These are phyloP conservation scores for Trichocomaceae sp. DNA, from an alignment of 2,329 filamentous ascomycete genomes.

Conservation along the genomic window DNA sequence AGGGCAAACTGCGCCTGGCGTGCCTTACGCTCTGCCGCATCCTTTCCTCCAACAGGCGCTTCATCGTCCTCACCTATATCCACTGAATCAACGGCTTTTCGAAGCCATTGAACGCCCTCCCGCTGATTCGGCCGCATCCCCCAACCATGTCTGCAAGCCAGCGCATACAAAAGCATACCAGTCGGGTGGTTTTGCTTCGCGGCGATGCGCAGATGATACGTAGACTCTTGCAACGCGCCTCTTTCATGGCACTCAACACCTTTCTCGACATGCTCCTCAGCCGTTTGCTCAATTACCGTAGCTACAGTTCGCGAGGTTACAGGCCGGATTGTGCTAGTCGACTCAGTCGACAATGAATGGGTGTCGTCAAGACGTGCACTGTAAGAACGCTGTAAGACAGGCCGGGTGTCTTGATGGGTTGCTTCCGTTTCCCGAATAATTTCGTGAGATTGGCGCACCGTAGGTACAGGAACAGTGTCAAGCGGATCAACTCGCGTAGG, in stretches of 20 bases:
- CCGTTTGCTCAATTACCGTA: constrained; percentile 24
- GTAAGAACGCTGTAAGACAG: constrained; percentile 14
- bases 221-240: constrained; percentile 84
- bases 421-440: constrained; percentile 3
- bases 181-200: constrained; percentile 81
- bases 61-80: constrained; percentile 74
- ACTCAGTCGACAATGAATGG: constrained; percentile 50
- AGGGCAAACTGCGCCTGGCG: constrained; percentile 90
- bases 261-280: constrained; percentile 83
- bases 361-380: constrained; percentile 34
- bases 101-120: constrained; percentile 87
- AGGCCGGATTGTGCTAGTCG: constrained; percentile 57
- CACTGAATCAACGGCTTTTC: constrained; percentile 80
- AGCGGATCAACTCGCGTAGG: constrained; percentile 12
- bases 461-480: constrained; percentile 4
- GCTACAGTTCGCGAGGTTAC: constrained; percentile 26
- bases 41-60: constrained; percentile 45
- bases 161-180: constrained; percentile 90
- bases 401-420: constrained; percentile 7
- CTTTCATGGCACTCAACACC: constrained; percentile 86
- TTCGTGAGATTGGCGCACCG: constrained; percentile 11
- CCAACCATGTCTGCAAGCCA: constrained; percentile 95
- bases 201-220: constrained; percentile 87
- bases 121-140: constrained; percentile 88
- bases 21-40: constrained; percentile 64